Base-by-base conservation (phyloP, 2,329 filamentous ascomycete species). In the Pseudogymnoascus sp. region DNA sequence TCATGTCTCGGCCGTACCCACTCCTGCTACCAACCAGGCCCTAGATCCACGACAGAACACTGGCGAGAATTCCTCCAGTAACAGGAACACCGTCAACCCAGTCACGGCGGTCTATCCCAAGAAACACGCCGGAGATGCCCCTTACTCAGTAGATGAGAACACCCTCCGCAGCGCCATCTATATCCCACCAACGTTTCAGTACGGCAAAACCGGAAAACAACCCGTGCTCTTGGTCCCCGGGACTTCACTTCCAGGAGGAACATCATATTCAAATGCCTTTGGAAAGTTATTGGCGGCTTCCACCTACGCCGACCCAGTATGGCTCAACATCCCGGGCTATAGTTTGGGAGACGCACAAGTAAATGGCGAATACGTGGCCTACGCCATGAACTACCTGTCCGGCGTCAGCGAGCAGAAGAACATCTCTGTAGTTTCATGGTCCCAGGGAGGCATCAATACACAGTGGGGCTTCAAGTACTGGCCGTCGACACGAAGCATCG, bases 401-500 rank as follows among this genome's bases (percentile, higher is more conserved):
- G 73, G 70, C 35, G 71, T 81, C 64, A 75, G 73, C 45, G 65
- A 67, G 49, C 69, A 72, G 21, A 65, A 69, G 14, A 74, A 78
- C 19, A 72, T 81, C 6, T 72, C 74, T 16, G 72, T 83, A 19
- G 70, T 84, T n/a, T 76, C 75, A 12, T 85, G 79, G 80, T 83
- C 80, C 0, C 81, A 85, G 70, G 82, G 82, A 14, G 78, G 78
- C 58, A 71, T 85, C 2, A 73, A 81, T 63, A 74, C 78, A 0
- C 83, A 85, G 68, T 85, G 82, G 83, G 80, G 78, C 0, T 73
- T 82, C 65, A 83, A 83, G 65, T 84, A 82, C 73, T 84, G 79
- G 79, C 80, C 80, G 0, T 80, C 77, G 1, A 80, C 78, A 1
- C 76, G 77, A 3, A 65, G 65, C 2, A 71, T 73, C 0, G 75